Evolutionary conservation across 208 protist genomes (phyloP), one percentile per base, ranked within the genome.

Genomic region (Naegleria fowleri): DNA sequence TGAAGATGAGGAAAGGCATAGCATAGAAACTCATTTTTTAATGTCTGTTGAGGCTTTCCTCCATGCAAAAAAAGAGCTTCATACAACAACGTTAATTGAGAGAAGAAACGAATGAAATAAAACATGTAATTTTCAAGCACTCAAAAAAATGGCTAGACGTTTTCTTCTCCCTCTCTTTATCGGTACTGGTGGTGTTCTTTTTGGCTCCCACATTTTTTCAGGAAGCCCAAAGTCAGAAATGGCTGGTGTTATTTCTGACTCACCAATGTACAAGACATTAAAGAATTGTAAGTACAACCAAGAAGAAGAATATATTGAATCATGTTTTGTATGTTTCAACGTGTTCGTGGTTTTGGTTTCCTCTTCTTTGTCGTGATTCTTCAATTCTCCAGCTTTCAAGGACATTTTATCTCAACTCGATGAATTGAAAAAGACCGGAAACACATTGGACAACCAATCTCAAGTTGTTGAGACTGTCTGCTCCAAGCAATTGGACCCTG

Each of bases 1-100:
- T 98, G 91, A 97, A 92, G 16, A 97, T 93, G n/a, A 97, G 91
- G 93, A 97, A 97, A 0, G 95, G 95, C 94, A 97, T 94, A 33
- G 92, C 93, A 93, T 94, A 91, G 19, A 91, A 43, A 13, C 94
- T 93, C 96, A 98, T 98, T 29, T 39, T 93, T 91, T 48, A 29
- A 13, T 79, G 29, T 36, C 9, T 79, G 19, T 25, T 36, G 67
- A 48, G 43, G n/a, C n/a, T n/a, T n/a, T n/a, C n/a, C n/a, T n/a
- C n/a, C n/a, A n/a, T n/a, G n/a, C n/a, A n/a, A n/a, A n/a, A n/a
- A n/a, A n/a, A n/a, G n/a, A n/a, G n/a, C n/a, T n/a, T n/a, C n/a
- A n/a, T n/a, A n/a, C n/a, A n/a, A n/a, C n/a, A n/a, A n/a, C n/a
- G n/a, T n/a, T n/a, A n/a, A n/a, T n/a, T n/a, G n/a, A n/a, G n/a